Evolutionary conservation across 2,329 filamentous ascomycete genomes (phyloP).

Genomic region (Zelopaecilomyces penicillatus): DNA sequence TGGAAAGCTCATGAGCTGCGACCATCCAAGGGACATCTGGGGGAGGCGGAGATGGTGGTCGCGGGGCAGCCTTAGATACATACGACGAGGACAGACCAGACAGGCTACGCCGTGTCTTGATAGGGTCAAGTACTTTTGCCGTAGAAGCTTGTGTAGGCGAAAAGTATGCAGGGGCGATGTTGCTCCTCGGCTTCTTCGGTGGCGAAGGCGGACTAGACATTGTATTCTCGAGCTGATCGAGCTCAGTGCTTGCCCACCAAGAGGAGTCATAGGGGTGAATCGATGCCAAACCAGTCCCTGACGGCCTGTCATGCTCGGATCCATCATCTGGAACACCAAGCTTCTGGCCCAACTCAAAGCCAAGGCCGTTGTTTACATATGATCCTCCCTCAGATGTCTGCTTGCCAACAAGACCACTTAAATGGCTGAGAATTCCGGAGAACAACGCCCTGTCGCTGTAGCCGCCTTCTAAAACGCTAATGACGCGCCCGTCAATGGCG

Average conservation of each 20-base stretch:
- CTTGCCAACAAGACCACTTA: constrained; percentile 68
- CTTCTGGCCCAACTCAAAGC: constrained; percentile 50
- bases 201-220: constrained; percentile 41
- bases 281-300: constrained; percentile 15
- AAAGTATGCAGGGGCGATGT: constrained; percentile 72
- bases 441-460: constrained; percentile 88
- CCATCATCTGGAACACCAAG: constrained; percentile 29
- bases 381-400: constrained; percentile 33
- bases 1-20: constrained; percentile 75
- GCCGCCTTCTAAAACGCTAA: constrained; percentile 91
- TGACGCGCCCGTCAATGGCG: constrained; percentile 70
- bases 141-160: constrained; percentile 83
- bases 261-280: constrained; percentile 50
- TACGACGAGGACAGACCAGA: constrained; percentile 38
- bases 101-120: constrained; percentile 55
- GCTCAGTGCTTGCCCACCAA: constrained; percentile 61
- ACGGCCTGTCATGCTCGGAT: constrained; percentile 6
- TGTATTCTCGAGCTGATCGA: constrained; percentile 61
- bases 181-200: constrained; percentile 46
- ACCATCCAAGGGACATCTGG: constrained; percentile 80
- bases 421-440: constrained; percentile 82
- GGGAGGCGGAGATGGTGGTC: constrained; percentile 56
- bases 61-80: constrained; percentile 12
- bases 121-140: constrained; percentile 65
- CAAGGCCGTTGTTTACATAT: constrained; percentile 35